Conservation (phyloP, 2,329 filamentous ascomycete species). For the Cladosporium velox region DNA sequence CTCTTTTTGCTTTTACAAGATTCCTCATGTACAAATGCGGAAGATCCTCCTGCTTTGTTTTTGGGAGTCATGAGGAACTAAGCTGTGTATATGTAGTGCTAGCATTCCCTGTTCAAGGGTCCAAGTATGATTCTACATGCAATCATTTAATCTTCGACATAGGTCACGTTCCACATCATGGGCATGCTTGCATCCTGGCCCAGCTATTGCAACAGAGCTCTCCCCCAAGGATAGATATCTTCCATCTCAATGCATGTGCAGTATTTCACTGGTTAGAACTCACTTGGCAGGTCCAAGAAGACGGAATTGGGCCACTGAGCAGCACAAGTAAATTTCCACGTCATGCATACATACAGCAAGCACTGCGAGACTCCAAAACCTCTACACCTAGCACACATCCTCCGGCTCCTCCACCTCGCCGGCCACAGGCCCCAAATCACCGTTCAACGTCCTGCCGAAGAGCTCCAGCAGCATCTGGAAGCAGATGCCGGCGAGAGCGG, state of each 20-base stretch:
- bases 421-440: constrained; percentile 72
- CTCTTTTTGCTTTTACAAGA: background rate
- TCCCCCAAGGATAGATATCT: too few species aligned
- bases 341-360: background rate
- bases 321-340: background rate
- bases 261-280: too few species aligned
- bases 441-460: constrained; percentile 75
- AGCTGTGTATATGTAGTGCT: background rate
- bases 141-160: too few species aligned
- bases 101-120: background rate
- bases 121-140: too few species aligned
- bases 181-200: too few species aligned
- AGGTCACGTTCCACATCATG: too few species aligned
- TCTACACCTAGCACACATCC: constrained; percentile 38
- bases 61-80: background rate
- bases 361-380: background rate
- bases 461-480: constrained; percentile 88
- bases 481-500: constrained; percentile 80
- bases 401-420: constrained; percentile 48
- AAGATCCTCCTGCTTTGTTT: background rate
- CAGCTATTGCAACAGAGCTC: too few species aligned
- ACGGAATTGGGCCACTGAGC: background rate
- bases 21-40: background rate
- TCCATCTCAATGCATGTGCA: too few species aligned
- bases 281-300: background rate